Evolutionary conservation across 345 rosid genomes (phyloP).

Genomic region (Ceriops tagal): DNA sequence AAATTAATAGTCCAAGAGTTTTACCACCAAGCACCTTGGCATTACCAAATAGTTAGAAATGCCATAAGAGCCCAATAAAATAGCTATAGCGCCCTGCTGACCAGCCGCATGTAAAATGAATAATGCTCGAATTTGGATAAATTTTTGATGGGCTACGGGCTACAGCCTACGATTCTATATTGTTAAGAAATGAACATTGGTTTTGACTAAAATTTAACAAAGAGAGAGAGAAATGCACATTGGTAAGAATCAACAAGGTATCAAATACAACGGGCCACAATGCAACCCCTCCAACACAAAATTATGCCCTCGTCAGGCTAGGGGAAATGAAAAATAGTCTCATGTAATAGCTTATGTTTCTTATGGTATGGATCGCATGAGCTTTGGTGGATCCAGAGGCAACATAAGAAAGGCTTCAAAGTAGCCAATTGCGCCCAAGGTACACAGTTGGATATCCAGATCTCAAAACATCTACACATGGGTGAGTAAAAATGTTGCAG

Average conservation of each 20-base stretch:
- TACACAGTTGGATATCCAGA: neutral
- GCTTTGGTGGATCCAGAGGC: neutral
- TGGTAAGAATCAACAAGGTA: no score
- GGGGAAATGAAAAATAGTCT: neutral
- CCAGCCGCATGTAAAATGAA: neutral
- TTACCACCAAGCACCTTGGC: no score
- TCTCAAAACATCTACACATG: neutral
- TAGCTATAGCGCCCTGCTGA: neutral
- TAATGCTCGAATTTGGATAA: no score
- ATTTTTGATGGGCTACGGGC: no score
- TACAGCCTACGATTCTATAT: no score
- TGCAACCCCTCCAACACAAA: neutral
- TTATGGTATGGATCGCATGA: neutral
- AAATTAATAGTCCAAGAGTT: no score
- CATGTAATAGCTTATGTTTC: neutral
- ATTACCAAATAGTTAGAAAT: neutral
- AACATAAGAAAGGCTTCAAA: neutral
- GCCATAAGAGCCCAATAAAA: neutral
- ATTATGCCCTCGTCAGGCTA: neutral
- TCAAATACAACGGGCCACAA: neutral
- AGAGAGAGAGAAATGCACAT: no score
- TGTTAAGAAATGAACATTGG: no score
- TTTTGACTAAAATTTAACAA: no score
- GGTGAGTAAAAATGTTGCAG: neutral
- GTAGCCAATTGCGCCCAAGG: neutral